Evolutionary conservation across 306 rosid genomes (phyloP).

Genomic region (Rosa chinensis): DNA sequence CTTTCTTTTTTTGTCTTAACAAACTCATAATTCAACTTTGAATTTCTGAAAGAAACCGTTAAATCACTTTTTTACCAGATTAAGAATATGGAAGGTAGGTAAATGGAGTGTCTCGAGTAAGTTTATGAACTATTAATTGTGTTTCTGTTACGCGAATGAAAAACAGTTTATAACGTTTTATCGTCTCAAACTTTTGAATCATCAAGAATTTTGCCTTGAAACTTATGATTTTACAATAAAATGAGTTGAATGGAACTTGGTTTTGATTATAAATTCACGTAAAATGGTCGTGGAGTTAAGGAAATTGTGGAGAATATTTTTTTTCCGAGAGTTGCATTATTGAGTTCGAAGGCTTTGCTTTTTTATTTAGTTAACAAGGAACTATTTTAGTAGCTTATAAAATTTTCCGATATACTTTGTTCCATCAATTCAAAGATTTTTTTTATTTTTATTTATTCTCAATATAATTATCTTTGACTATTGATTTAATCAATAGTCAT

Average conservation of each 20-base stretch:
- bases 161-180: not conserved
- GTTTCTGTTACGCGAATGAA: not conserved
- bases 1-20: not conserved
- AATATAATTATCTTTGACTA: no score
- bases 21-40: not conserved
- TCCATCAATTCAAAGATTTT: no score
- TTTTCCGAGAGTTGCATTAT: not conserved
- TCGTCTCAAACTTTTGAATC: not conserved
- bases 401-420: no score
- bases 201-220: fast-evolving
- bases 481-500: no score
- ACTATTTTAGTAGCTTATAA: not conserved
- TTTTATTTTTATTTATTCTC: no score
- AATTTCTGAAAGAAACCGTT: not conserved
- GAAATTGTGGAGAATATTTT: not conserved
- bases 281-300: not conserved
- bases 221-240: not conserved
- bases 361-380: not conserved
- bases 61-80: not conserved
- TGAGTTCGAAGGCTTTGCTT: not conserved
- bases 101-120: not conserved
- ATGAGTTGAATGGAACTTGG: not conserved
- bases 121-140: not conserved
- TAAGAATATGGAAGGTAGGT: not conserved
- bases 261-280: not conserved